Evolutionary conservation across 202 grass and related monocot genomes (phyloP), one percentile per base, ranked within the genome.

Genomic region (Musa balbisiana): DNA sequence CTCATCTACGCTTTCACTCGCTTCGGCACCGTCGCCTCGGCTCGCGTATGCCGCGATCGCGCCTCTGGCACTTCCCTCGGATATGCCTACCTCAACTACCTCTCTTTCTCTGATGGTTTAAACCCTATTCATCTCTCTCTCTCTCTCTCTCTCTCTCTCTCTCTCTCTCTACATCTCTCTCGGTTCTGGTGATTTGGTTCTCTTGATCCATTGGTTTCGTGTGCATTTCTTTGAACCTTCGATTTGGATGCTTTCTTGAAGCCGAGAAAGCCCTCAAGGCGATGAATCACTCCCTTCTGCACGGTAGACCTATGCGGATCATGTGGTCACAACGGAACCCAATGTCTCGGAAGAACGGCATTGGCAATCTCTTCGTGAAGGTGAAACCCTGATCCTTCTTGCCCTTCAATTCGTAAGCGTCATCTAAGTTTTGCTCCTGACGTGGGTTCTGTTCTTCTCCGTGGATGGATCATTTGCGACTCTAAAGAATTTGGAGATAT

Each of bases 351-450:
- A 86, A 60, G 68, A 67, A 69, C 11, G 74, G 79, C 17, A 33
- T 82, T 11, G 79, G 79, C 26, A 86, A 86, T 82, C 79, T 86
- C 50, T 86, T 81, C 68, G 79, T 86, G 24, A 82, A 79, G 79
- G 84, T 86, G 6, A 65, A 20, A 70, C 22, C 52, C 53, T 54
- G 9, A 11, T 43, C 55, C 43, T 60, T 62, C 27, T 62, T 17
- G 17, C 22, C 54, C 73, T 53, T 17, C 69, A 1, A 22, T 53
- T 10, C 12, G 14, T 67, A 33, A 67, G 24, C 23, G 50, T n/a
- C 12, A 17, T 2, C 19, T 22, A 60, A 59, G 10, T 78, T 55
- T 29, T 54, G 9, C 50, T 49, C 20, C 25, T 56, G 1, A 43
- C 33, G 13, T 12, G 3, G 21, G 1, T 12, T 52, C 3, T 51